These are phyloP conservation scores for Populus trichocarpa DNA, from an alignment of 441 rosid species.

Conservation along the genomic window DNA sequence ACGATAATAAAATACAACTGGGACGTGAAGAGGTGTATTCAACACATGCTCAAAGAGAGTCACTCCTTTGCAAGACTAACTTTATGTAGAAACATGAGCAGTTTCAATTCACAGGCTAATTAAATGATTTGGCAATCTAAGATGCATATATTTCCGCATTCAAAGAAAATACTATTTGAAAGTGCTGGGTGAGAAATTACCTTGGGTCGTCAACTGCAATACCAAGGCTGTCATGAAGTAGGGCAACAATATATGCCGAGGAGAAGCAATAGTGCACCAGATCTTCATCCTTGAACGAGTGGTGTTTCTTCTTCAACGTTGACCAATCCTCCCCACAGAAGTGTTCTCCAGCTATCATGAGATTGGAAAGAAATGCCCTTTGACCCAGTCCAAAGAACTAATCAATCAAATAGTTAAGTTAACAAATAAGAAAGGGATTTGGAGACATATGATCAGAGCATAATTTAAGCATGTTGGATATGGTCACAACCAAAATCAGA, in stretches of 20 bases:
- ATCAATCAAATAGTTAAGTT: slow-evolving; percentile 19
- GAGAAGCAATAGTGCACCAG: slow-evolving; percentile 84
- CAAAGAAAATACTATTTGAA: neutral
- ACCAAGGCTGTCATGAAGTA: slow-evolving; percentile 89
- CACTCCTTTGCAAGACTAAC: neutral
- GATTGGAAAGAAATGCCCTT: slow-evolving; percentile 52
- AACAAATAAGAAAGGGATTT: slow-evolving; percentile 10
- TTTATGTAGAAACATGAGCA: neutral
- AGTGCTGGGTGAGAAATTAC: slow-evolving; percentile 28
- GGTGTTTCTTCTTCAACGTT: slow-evolving; percentile 53
- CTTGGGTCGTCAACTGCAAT: slow-evolving; percentile 74
- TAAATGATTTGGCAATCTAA: slow-evolving; percentile 1
- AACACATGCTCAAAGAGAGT: neutral
- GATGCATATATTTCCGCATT: slow-evolving; percentile 1
- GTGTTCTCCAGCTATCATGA: slow-evolving; percentile 57
- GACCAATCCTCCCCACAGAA: slow-evolving; percentile 92
- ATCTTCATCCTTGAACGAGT: slow-evolving; percentile 58
- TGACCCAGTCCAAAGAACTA: slow-evolving; percentile 73
- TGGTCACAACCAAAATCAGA: slow-evolving; percentile 1
- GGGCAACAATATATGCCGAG: slow-evolving; percentile 83
- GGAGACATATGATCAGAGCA: neutral
- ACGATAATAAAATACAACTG: neutral
- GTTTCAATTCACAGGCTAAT: neutral
- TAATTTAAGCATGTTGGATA: neutral
- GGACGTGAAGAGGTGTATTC: neutral